These are phyloP conservation scores for Nicotiana tabacum DNA, from an alignment of 257 asterid species.

Conservation along the genomic window DNA sequence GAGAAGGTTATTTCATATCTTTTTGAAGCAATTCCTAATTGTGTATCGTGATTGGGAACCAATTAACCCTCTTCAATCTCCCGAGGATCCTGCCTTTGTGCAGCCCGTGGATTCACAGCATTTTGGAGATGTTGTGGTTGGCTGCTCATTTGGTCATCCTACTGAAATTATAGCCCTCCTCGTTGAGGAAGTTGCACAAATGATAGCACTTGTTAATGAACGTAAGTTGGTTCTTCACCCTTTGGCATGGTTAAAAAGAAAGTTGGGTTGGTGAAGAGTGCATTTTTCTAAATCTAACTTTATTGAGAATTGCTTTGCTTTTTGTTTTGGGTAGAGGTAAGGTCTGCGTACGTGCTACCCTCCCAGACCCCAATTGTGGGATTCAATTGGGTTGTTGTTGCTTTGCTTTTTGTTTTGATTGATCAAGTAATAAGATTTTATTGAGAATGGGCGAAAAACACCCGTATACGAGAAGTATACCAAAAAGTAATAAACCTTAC, in stretches of 20 bases:
- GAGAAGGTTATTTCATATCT: constrained; percentile 54
- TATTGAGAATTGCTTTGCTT: background rate
- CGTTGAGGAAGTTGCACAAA: constrained; percentile 51
- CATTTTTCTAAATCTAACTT: background rate
- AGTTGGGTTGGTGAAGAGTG: constrained; percentile 4
- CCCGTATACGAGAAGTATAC: no score
- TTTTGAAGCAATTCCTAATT: constrained; percentile 75
- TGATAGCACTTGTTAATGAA: constrained; percentile 53
- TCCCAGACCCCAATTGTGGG: no score
- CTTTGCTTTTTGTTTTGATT: no score
- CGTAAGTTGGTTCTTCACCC: constrained; percentile 50
- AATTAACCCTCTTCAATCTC: constrained; percentile 38
- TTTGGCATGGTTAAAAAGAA: background rate
- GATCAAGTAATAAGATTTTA: no score
- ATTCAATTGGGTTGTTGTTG: no score
- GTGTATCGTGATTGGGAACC: constrained; percentile 78
- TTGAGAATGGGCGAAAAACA: no score
- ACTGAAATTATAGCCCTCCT: constrained; percentile 56
- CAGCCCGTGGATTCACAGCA: constrained; percentile 29
- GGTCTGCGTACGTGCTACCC: no score
- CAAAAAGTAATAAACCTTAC: no score
- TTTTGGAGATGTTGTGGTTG: constrained; percentile 57
- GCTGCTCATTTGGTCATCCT: constrained; percentile 92
- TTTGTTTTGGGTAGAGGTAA: no score
- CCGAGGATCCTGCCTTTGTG: constrained; percentile 35